phyloP scores from a whole-genome alignment of 163 green algal species.

The Scenedesmus sp. region DNA sequence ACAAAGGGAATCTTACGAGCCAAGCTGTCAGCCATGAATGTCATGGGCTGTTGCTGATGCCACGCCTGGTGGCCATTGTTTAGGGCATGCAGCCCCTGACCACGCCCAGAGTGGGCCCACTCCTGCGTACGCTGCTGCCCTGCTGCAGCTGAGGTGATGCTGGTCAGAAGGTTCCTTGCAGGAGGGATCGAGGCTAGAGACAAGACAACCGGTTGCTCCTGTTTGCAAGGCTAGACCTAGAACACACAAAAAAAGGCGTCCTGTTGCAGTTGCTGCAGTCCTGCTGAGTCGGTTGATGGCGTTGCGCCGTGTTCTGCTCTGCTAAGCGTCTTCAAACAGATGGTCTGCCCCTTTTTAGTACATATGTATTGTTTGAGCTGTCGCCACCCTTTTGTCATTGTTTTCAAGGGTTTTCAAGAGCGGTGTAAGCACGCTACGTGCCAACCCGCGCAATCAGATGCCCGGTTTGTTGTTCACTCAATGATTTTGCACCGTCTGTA shows the following conservation, averaged over 20 bases:
- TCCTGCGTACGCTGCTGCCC: too few species aligned
- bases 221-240: neutral
- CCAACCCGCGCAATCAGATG: neutral
- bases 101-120: neutral
- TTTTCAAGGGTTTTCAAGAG: neutral
- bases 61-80: neutral
- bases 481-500: neutral
- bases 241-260: neutral
- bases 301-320: neutral
- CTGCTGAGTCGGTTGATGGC: neutral
- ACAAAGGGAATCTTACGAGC: conserved; percentile 28
- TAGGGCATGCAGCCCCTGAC: neutral
- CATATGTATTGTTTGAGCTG: neutral
- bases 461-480: neutral
- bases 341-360: too few species aligned
- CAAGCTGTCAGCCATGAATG: conserved; percentile 7
- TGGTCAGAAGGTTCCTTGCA: neutral
- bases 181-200: too few species aligned
- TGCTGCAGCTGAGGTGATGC: neutral
- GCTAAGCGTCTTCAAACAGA: neutral
- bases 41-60: neutral
- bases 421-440: neutral
- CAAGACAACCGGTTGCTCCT: neutral
- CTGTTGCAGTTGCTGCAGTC: neutral
- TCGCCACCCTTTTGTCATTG: neutral